Percentiles rank a stretch among this genome's conserved stretches.
These are phyloP conservation scores for Acanthochlamys bracteata DNA, from an alignment of 106 monocot species.

Conservation along the genomic window DNA sequence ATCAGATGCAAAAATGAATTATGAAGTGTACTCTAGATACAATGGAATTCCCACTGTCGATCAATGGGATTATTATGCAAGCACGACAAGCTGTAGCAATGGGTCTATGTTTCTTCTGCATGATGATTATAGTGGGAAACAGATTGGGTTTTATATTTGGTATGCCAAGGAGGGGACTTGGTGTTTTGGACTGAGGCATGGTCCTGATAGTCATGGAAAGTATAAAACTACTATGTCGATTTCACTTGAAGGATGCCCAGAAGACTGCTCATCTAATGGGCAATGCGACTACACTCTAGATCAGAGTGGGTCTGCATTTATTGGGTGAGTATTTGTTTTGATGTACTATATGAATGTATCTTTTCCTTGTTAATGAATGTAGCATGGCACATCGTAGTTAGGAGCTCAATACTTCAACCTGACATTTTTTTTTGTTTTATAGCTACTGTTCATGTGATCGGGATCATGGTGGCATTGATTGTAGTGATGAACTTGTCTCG, in stretches of 20 bases:
- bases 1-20: constrained; percentile 38
- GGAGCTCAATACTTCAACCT: too few relatives aligned
- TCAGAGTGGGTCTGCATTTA: constrained; percentile 64
- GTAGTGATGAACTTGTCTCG: constrained; percentile 66
- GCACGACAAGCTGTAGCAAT: constrained; percentile 41
- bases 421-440: constrained; percentile 5
- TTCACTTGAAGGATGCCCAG: constrained; percentile 59
- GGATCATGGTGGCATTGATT: constrained; percentile 92
- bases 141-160: constrained; percentile 65
- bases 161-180: constrained; percentile 84
- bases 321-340: constrained; percentile 35
- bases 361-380: background rate
- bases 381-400: background rate
- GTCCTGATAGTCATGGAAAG: constrained; percentile 13
- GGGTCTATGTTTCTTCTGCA: constrained; percentile 44
- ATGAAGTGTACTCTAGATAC: constrained; percentile 60
- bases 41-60: constrained; percentile 54
- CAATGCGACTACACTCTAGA: constrained; percentile 48
- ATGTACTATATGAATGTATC: background rate
- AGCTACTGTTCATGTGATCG: constrained; percentile 82
- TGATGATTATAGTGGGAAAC: constrained; percentile 22
- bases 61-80: constrained; percentile 64
- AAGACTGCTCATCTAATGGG: constrained; percentile 59
- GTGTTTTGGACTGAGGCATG: constrained; percentile 57
- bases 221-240: constrained; percentile 51